Evolutionary conservation across 2,329 filamentous ascomycete genomes (phyloP).

Genomic region (Fusarium pininemorale): DNA sequence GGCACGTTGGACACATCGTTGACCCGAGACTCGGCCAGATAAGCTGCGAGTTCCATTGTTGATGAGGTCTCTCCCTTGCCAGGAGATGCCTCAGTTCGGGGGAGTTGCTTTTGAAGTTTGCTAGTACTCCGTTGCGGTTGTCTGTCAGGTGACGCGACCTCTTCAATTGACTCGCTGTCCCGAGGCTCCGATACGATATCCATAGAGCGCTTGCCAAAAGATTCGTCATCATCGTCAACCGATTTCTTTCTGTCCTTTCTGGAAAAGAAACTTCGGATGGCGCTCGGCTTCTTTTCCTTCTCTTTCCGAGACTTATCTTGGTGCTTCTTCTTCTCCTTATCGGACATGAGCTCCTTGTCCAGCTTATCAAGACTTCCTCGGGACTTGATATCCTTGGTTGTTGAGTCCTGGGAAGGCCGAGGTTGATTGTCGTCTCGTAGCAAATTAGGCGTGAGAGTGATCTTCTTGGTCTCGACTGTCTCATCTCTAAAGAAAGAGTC

Average conservation of each 20-base stretch:
- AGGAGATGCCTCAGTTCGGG: conserved; percentile 58
- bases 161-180: conserved; percentile 56
- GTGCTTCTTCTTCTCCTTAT: conserved; percentile 78
- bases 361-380: conserved; percentile 78
- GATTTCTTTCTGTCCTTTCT: conserved; percentile 69
- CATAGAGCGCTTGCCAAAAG: conserved; percentile 69
- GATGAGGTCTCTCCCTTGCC: conserved; percentile 51
- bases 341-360: conserved; percentile 63
- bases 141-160: conserved; percentile 58
- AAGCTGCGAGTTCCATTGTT: conserved; percentile 54
- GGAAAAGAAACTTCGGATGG: conserved; percentile 69
- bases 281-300: conserved; percentile 71
- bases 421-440: conserved; percentile 79
- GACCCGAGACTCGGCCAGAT: conserved; percentile 55
- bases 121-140: conserved; percentile 66
- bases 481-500: conserved; percentile 99
- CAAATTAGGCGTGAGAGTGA: conserved; percentile 92
- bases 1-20: conserved; percentile 66
- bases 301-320: conserved; percentile 78
- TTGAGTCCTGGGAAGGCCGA: conserved; percentile 61
- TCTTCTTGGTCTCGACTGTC: conserved; percentile 93
- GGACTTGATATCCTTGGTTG: conserved; percentile 61
- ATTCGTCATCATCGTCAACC: conserved; percentile 67
- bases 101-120: conserved; percentile 77
- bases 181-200: conserved; percentile 58